A percentile compares a stretch with the other conserved stretches of the same genome.
phyloP scores from a whole-genome alignment of 1,284 basidiomycete genomes.

The Ceratobasidium papillatum region DNA sequence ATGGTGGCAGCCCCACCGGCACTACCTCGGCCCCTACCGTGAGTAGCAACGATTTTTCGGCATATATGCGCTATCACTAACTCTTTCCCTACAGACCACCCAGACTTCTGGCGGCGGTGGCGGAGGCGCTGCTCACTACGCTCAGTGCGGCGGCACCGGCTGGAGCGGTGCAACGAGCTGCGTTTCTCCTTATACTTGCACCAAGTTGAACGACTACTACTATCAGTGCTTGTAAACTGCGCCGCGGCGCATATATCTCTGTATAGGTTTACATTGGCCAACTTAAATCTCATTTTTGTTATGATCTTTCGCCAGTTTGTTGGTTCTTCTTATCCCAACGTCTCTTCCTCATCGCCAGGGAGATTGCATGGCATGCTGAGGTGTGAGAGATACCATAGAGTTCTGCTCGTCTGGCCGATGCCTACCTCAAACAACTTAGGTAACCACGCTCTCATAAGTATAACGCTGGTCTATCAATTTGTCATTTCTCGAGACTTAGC shows the following conservation, averaged over 20 bases:
- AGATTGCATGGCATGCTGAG: no score
- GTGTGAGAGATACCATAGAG: no score
- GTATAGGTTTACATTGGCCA: background rate
- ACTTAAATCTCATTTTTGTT: no score
- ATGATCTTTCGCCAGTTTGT: no score
- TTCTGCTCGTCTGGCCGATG: no score
- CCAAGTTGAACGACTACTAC: slow-evolving; percentile 34
- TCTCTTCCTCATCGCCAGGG: no score
- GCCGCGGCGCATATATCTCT: background rate
- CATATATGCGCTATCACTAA: background rate
- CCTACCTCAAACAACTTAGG: no score
- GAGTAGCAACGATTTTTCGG: background rate
- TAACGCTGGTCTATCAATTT: no score
- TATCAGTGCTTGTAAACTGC: slow-evolving; percentile 41
- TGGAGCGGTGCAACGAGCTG: slow-evolving; percentile 44
- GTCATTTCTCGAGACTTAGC: no score
- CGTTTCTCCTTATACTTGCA: slow-evolving; percentile 40
- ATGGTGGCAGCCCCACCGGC: no score
- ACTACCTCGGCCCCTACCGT: slow-evolving; percentile 6
- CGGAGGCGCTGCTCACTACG: slow-evolving; percentile 17
- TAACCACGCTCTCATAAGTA: no score
- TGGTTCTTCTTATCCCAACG: no score
- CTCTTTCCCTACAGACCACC: background rate
- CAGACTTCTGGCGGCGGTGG: background rate
- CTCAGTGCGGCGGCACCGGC: slow-evolving; percentile 39